Base-by-base conservation (phyloP, 208 protist species). In the Acanthamoeba castellanii region DNA sequence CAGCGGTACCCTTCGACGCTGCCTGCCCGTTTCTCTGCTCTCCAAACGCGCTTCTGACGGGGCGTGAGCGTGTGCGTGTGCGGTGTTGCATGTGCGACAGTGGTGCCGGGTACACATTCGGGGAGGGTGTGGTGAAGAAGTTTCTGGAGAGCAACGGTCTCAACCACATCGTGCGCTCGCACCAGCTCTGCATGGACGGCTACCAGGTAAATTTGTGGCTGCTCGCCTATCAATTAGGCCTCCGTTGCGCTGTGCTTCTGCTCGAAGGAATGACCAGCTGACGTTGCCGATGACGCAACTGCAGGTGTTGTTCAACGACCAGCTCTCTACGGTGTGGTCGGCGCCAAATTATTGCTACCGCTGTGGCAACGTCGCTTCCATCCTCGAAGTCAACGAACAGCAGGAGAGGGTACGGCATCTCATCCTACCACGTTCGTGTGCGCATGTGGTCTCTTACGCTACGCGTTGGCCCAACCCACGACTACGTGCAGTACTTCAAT, bases 281-380 rank as follows among this genome's bases (percentile, higher is more conserved):
- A 52, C 47, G 4, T 52, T 11, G 47, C 11, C 7, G 4, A 11
- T 52, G 47, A 52, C 47, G 47, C 37, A 70, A n/a, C n/a, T 37
- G 25, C 47, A 93, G 57, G 61, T 94, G 7, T 37, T 97, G 42
- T 97, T 97, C 74, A 94, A 98, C 76, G 97, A 97, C 20, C 92
- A 57, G 25, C 92, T 98, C 1, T 97, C 95, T 1, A 99, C 99
- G 0, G 98, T 99, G n/a, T 99, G 99, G 98, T 99, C 98, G 0
- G 99, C 99, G 14, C 99, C 99, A n/a, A 99, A 99, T 95, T 99
- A 99, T 97, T 99, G 98, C 95, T 99, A 99, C 94, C 97, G 99
- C 42, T 98, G 97, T 84, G 96, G 97, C 66, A 97, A 97, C 42
- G 94, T 99, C 18, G 99, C 98, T 45, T 98, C 98, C 61, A 98